phyloP scores from a whole-genome alignment of 352 stramenopile genomes.

The Pythium catenulatum region DNA sequence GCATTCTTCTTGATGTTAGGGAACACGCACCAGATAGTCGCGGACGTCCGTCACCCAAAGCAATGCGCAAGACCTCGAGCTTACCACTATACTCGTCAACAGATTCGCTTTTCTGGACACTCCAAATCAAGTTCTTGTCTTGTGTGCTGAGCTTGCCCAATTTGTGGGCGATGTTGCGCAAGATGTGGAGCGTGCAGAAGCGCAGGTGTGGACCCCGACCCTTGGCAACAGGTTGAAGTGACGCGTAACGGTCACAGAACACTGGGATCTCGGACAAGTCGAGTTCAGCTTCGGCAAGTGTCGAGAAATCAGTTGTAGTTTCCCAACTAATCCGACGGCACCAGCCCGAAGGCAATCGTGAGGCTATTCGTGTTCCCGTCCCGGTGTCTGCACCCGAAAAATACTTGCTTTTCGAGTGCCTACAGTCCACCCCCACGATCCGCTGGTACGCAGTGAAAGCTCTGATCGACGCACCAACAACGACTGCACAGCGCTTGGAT shows the following conservation, averaged over 20 bases:
- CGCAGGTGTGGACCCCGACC: neutral
- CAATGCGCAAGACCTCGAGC: constrained; percentile 1
- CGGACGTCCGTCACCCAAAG: neutral
- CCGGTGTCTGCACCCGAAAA: constrained; percentile 10
- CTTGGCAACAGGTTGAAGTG: neutral
- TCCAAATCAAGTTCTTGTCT: constrained; percentile 26
- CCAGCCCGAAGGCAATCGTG: constrained; percentile 29
- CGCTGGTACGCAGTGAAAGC: neutral
- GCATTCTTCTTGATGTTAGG: neutral
- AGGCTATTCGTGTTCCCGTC: constrained; percentile 43
- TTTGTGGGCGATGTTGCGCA: constrained; percentile 23
- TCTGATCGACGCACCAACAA: constrained; percentile 3
- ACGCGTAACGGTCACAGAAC: constrained; percentile 4
- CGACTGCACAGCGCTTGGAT: neutral
- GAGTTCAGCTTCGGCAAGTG: constrained; percentile 3
- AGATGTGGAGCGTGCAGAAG: constrained; percentile 34
- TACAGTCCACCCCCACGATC: constrained; percentile 22
- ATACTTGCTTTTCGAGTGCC: constrained; percentile 19
- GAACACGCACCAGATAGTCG: constrained; percentile 47
- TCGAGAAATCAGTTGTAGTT: constrained; percentile 42
- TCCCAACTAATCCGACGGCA: constrained; percentile 20
- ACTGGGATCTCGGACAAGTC: constrained; percentile 15
- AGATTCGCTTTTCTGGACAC: constrained; percentile 20
- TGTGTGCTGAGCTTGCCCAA: constrained; percentile 3
- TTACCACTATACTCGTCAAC: constrained; percentile 12